Evolutionary conservation across 2,329 filamentous ascomycete genomes (phyloP), one percentile per base, ranked within the genome.

Genomic region (Pyrenophora graminea): DNA sequence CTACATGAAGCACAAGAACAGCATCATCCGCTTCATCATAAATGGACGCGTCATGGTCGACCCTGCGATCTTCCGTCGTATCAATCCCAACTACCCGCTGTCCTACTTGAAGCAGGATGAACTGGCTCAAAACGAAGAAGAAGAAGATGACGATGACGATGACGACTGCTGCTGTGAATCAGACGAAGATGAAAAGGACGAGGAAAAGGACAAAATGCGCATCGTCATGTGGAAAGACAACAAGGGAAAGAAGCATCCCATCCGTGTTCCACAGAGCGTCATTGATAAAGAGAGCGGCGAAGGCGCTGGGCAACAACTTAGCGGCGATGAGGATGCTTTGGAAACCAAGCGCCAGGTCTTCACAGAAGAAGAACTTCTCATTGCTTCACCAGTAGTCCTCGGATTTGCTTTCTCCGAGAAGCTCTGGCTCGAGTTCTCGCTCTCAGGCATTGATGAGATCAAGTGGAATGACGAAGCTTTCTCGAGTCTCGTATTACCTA

Each of bases 41-140:
- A 90, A 91, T 56, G 89, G 91, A 15, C 86, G 92, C 25, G 82
- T 96, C 56, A 96, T 96, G 91, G 80, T 96, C 19, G 92, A 96
- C 66, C 85, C 90, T 0, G 85, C 85, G 3, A 89, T 89, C 36
- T 91, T 95, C 74, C 85, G 90, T 7, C 84, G 90, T 30, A 89
- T 93, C 70, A 90, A 94, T 60, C 89, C 91, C 1, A 96, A 96
- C 68, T 96, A 96, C 61, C 83, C 83, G 0, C 84, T 93, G 62
- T 90, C 88, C 18, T 80, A 83, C 1, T 85, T 96, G 47, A 86
- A 87, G 42, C 84, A 88, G 0, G 87, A 89, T 61, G 87, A 91
- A 51, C 80, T 84, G 21, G 70, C 73, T 21, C 84, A 88, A 61
- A 71, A 84, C 1, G 64, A 85, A 1, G 80, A 80, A 17, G 80